A percentile compares a stretch with the other conserved stretches of the same genome.
These are phyloP conservation scores for Amylocarpus encephaloides DNA, from an alignment of 2,329 filamentous ascomycete genomes.

Conservation along the genomic window DNA sequence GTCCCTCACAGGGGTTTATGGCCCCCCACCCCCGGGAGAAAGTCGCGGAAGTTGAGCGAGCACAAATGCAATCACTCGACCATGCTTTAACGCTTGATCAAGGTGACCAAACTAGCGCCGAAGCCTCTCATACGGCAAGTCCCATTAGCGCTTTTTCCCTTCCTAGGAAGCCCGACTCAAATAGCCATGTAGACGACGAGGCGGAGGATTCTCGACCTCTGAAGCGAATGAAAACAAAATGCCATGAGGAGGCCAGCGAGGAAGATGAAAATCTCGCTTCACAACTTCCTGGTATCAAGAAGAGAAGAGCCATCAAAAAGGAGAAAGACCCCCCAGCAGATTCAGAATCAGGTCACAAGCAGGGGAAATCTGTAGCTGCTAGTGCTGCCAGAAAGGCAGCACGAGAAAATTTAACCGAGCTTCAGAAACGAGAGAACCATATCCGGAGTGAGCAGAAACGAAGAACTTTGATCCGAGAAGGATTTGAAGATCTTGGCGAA, in stretches of 20 bases:
- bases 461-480: conserved; percentile 70
- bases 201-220: conserved; percentile 39
- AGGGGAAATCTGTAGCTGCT: conserved; percentile 42
- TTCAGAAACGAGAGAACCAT: conserved; percentile 79
- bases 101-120: conserved; percentile 44
- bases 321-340: conserved; percentile 20
- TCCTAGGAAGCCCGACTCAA: conserved; percentile 13
- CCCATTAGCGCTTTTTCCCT: conserved; percentile 35
- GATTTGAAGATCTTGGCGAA: conserved; percentile 72
- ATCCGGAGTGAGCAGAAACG: conserved; percentile 85
- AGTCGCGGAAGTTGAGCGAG: conserved; percentile 48
- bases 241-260: conserved; percentile 41
- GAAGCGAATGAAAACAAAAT: conserved; percentile 51
- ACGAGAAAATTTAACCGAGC: conserved; percentile 63
- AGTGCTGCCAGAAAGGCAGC: conserved; percentile 37
- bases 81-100: conserved; percentile 44
- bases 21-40: conserved; percentile 51
- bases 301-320: conserved; percentile 31
- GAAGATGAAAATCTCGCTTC: conserved; percentile 34
- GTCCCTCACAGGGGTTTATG: conserved; percentile 49
- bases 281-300: conserved; percentile 28
- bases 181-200: conserved; percentile 21
- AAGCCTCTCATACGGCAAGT: conserved; percentile 53
- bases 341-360: conserved; percentile 32
- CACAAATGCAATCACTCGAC: conserved; percentile 48